These are phyloP conservation scores for Aspergillus tubingensis DNA, from an alignment of 2,329 filamentous ascomycete genomes.

Conservation along the genomic window DNA sequence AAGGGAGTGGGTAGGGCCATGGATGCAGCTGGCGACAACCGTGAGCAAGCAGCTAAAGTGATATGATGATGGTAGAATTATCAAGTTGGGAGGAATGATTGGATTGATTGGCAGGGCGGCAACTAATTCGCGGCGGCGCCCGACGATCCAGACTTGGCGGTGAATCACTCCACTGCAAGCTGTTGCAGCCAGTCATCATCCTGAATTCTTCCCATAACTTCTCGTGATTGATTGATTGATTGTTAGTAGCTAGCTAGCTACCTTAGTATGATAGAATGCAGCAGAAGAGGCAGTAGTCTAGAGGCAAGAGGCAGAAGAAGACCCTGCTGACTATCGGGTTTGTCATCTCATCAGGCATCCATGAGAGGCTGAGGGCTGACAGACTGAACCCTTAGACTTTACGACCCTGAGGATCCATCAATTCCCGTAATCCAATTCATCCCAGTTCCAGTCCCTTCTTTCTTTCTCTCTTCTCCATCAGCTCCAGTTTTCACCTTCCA, in stretches of 20 bases:
- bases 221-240: too few species aligned
- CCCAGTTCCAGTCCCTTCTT: not conserved
- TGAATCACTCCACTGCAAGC: not conserved
- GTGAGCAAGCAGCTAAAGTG: too few species aligned
- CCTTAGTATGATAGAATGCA: too few species aligned
- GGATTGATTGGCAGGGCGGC: not conserved
- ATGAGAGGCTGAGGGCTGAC: not conserved
- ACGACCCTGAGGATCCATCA: not conserved
- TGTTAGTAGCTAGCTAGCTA: too few species aligned
- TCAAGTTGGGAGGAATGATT: not conserved
- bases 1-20: constrained; percentile 12
- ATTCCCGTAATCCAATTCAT: not conserved
- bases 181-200: not conserved
- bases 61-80: not conserved
- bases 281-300: not conserved
- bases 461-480: not conserved
- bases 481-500: not conserved
- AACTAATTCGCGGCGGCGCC: not conserved
- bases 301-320: not conserved
- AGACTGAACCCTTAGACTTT: not conserved
- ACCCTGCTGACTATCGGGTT: not conserved
- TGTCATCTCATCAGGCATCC: not conserved
- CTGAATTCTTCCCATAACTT: not conserved
- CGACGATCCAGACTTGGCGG: constrained; percentile 1
- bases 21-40: not conserved